Percentiles rank a stretch among this genome's conserved stretches.
Evolutionary conservation across 1,139 yeast species (phyloP).

Genomic region (Suhomyces chickasaworum): DNA sequence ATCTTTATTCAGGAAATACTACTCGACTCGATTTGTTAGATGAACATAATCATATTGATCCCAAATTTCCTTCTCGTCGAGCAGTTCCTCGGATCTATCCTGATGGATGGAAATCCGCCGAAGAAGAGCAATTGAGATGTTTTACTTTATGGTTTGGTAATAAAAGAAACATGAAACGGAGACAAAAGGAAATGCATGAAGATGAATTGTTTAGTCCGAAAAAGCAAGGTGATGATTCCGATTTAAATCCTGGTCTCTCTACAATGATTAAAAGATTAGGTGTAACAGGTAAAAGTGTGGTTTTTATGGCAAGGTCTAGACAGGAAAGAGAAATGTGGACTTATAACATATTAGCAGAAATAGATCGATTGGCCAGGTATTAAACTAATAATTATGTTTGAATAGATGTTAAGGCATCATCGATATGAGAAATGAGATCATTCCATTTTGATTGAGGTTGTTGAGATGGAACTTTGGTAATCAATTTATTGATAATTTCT

Average conservation of each 20-base stretch:
- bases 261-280: slow-evolving; percentile 59
- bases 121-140: slow-evolving; percentile 70
- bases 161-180: slow-evolving; percentile 47
- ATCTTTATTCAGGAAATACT: slow-evolving; percentile 70
- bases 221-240: background rate
- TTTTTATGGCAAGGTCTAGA: slow-evolving; percentile 78
- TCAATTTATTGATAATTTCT: slow-evolving; percentile 9
- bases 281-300: slow-evolving; percentile 64
- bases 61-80: slow-evolving; percentile 54
- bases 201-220: background rate
- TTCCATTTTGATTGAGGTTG: slow-evolving; percentile 14
- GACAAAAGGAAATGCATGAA: background rate
- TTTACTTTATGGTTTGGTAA: slow-evolving; percentile 85
- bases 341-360: slow-evolving; percentile 58
- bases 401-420: slow-evolving; percentile 17
- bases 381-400: slow-evolving; percentile 1
- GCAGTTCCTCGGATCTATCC: slow-evolving; percentile 69
- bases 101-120: slow-evolving; percentile 85
- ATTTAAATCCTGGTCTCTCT: slow-evolving; percentile 45
- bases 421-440: slow-evolving; percentile 21
- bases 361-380: slow-evolving; percentile 51
- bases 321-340: slow-evolving; percentile 89
- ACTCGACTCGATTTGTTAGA: slow-evolving; percentile 60
- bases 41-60: slow-evolving; percentile 47
- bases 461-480: background rate